These are phyloP conservation scores for Botryotinia calthae DNA, from an alignment of 2,329 filamentous ascomycete species.

Conservation along the genomic window DNA sequence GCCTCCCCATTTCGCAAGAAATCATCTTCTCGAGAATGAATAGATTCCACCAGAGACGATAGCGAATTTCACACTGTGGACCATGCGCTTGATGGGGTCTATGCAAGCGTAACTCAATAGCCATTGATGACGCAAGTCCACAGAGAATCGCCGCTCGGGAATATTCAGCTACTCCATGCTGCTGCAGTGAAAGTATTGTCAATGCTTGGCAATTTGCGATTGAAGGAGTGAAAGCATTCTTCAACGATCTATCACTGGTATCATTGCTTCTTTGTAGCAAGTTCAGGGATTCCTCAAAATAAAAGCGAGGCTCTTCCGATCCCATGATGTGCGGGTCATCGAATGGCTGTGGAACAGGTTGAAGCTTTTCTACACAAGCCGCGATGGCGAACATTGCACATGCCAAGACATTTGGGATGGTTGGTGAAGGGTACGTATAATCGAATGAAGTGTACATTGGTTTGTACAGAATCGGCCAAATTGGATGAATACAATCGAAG, in stretches of 20 bases:
- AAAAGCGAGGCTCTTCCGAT: conserved; percentile 10
- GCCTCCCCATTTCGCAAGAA: conserved; percentile 34
- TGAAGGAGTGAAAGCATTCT: conserved; percentile 31
- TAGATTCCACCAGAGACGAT: conserved; percentile 38
- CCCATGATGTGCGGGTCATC: conserved; percentile 23
- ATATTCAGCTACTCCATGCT: conserved; percentile 37
- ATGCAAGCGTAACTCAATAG: conserved; percentile 36
- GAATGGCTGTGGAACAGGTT: conserved; percentile 22
- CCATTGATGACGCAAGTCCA: conserved; percentile 35
- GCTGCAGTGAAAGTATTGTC: conserved; percentile 34
- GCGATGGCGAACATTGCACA: conserved; percentile 36
- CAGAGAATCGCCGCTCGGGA: conserved; percentile 34
- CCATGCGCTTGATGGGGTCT: conserved; percentile 29
- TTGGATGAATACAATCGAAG: conserved; percentile 37
- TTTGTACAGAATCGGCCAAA: conserved; percentile 38
- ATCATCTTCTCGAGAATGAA: conserved; percentile 39
- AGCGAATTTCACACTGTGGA: conserved; percentile 32
- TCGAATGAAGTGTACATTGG: conserved; percentile 34
- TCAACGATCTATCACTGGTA: conserved; percentile 20
- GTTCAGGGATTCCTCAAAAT: conserved; percentile 24
- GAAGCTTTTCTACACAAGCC: conserved; percentile 32
- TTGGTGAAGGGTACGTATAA: conserved; percentile 30
- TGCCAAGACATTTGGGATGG: conserved; percentile 31
- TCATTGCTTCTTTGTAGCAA: conserved; percentile 28
- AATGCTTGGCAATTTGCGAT: conserved; percentile 36